Evolutionary conservation across 2,329 filamentous ascomycete genomes (phyloP), one percentile per base, ranked within the genome.

Genomic region (Periconia digitata): DNA sequence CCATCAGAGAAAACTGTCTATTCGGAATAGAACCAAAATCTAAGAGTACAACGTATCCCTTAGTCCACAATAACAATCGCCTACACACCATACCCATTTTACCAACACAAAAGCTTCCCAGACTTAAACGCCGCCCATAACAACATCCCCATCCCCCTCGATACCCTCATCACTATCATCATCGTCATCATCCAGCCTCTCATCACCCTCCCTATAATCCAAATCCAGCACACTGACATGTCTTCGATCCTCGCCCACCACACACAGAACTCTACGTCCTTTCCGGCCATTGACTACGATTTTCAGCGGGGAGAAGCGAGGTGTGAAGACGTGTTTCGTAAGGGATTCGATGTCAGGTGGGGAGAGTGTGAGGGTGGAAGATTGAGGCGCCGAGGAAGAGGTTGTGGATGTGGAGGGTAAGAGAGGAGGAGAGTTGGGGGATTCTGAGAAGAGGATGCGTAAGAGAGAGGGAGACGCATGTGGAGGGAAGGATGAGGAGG

Each of bases 141-240:
- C 55, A 38, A 62, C 44, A 57, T 59, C 54, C 42, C 52, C 37
- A 45, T 58, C 49, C 43, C 46, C 49, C 46, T 49, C 37, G 6
- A 35, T 24, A 10, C 42, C 18, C 37, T 36, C 35, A 17, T 49
- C 49, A 3, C 21, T 38, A 24, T 48, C 51, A 13, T 8, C 45
- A 32, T 45, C 43, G 1, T 38, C 51, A 50, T 46, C 13, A 34
- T 44, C 64, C 8, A 53, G 47, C 38, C 37, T 63, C 6, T 62
- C 63, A 16, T 59, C 67, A 10, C 67, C 66, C 40, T 48, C 53
- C 29, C 60, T 64, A 34, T 68, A 72, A 53, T 75, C 81, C 54
- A 85, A 59, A 64, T 85, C 81, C 49, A 84, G 66, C 13, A 84
- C 76, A 40, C 77, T 73, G 64, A 82, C 84, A 50, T 79, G 75